Evolutionary conservation across 164 flowering plant species (phyloP), one percentile per base, ranked within the genome.

Genomic region (Amborella trichopoda): DNA sequence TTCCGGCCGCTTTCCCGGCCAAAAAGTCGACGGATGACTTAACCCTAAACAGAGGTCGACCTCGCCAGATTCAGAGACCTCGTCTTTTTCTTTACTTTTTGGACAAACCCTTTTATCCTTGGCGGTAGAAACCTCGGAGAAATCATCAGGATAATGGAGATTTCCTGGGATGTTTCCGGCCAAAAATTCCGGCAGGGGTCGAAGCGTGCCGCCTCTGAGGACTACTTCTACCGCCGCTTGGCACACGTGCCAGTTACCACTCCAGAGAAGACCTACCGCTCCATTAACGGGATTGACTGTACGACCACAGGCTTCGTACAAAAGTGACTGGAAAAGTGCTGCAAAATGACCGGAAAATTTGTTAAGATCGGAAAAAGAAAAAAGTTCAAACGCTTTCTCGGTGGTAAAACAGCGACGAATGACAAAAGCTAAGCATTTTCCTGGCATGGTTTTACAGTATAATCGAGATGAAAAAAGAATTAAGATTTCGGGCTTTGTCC

Each of bases 271-370:
- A n/a, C 96, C 96, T 21, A 79, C 80, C 2, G 84, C 90, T n/a
- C 96, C 96, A 53, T 59, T 69, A 46, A 87, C 87, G 14, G 96
- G 96, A 45, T 87, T 87, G 49, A 87, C 76, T 17, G 96, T 73
- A 16, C 96, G 59, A 6, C 96, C 96, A 34, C 75, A 74, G 0
- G 96, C 94, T 28, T 87, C 96, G 43, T 40, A 81, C 23, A 87
- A 40, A 28, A 84, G 55, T 3, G 88, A 82, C 54, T 76, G 80
- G 54, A 81, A 85, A 33, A 83, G 61, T 51, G 80, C 94, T 83
- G 73, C 20, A 12, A 2, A 26, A 48, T 14, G 11, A 44, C 18
- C 46, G 17, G 36, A 17, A 6, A 26, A 22, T n/a, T 14, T 13
- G n/a, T n/a, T n/a, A n/a, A n/a, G n/a, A n/a, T n/a, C n/a, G n/a